These are phyloP conservation scores for Acanthamoeba culbertsoni DNA, from an alignment of 208 protist genomes.

Conservation along the genomic window DNA sequence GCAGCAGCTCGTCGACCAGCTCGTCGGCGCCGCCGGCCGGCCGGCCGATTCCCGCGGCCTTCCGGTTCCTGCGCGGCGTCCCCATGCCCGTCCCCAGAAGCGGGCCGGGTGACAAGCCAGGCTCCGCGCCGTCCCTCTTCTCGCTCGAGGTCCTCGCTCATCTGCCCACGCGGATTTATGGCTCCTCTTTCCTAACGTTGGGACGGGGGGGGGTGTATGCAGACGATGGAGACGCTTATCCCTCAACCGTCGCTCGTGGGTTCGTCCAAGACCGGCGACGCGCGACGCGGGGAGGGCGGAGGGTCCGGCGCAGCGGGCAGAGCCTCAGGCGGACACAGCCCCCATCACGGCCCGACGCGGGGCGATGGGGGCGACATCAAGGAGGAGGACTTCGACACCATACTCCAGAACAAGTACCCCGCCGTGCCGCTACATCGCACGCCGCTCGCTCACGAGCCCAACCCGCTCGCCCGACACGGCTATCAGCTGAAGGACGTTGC, in stretches of 20 bases:
- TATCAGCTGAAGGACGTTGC: background rate
- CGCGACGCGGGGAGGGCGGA: background rate
- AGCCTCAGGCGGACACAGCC: background rate
- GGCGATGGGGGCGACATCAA: background rate
- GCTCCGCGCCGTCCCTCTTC: background rate
- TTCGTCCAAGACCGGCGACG: background rate
- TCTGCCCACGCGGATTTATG: background rate
- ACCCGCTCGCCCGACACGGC: slow-evolving; percentile 28
- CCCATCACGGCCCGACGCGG: background rate
- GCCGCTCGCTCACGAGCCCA: background rate
- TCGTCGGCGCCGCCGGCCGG: background rate
- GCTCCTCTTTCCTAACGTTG: background rate
- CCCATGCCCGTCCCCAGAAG: background rate
- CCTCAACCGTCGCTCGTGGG: background rate
- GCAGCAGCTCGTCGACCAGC: background rate
- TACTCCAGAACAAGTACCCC: slow-evolving; percentile 31
- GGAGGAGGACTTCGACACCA: slow-evolving; percentile 21
- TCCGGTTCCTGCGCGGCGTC: slow-evolving; percentile 11
- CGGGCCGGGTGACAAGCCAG: background rate
- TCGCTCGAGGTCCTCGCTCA: background rate
- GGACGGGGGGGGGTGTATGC: background rate
- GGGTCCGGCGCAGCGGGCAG: background rate
- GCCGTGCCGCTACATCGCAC: background rate
- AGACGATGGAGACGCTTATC: background rate
- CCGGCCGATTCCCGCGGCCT: background rate